Conservation (phyloP, 2,329 filamentous ascomycete genomes). For the Fusarium xylarioides region DNA sequence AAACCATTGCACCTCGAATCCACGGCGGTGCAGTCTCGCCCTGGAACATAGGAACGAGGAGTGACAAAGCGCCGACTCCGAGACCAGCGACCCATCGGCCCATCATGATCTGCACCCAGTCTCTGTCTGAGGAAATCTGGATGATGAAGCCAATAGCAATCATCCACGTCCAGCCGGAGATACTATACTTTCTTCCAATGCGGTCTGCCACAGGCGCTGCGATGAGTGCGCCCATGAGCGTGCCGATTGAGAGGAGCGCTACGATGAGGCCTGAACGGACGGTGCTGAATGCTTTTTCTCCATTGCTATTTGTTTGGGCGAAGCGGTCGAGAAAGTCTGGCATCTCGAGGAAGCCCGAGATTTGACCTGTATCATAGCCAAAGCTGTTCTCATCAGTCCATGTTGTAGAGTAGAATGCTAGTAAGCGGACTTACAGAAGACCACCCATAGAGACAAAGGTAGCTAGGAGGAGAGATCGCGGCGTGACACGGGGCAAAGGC, state of each 20-base stretch:
- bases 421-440: slow-evolving; percentile 48
- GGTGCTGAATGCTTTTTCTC: slow-evolving; percentile 57
- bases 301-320: slow-evolving; percentile 52
- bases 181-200: slow-evolving; percentile 70
- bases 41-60: slow-evolving; percentile 77
- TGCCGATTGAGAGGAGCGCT: slow-evolving; percentile 66
- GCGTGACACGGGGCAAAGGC: slow-evolving; percentile 52
- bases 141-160: slow-evolving; percentile 74
- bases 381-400: slow-evolving; percentile 37
- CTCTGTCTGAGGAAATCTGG: slow-evolving; percentile 63
- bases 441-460: slow-evolving; percentile 57
- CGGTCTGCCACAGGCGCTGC: slow-evolving; percentile 72
- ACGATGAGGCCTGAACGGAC: slow-evolving; percentile 68
- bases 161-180: slow-evolving; percentile 68
- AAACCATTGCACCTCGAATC: slow-evolving; percentile 72
- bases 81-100: slow-evolving; percentile 73
- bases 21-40: slow-evolving; percentile 74
- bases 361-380: slow-evolving; percentile 63
- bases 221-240: slow-evolving; percentile 66
- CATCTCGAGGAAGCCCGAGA: slow-evolving; percentile 67
- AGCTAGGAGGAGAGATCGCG: slow-evolving; percentile 50
- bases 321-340: slow-evolving; percentile 64
- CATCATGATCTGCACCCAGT: slow-evolving; percentile 73
- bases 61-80: slow-evolving; percentile 71
- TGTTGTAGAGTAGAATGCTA: no score